Evolutionary conservation across 2,329 filamentous ascomycete species (phyloP), one percentile per base, ranked within the genome.

Genomic region (Xylariomycetidae sp.): DNA sequence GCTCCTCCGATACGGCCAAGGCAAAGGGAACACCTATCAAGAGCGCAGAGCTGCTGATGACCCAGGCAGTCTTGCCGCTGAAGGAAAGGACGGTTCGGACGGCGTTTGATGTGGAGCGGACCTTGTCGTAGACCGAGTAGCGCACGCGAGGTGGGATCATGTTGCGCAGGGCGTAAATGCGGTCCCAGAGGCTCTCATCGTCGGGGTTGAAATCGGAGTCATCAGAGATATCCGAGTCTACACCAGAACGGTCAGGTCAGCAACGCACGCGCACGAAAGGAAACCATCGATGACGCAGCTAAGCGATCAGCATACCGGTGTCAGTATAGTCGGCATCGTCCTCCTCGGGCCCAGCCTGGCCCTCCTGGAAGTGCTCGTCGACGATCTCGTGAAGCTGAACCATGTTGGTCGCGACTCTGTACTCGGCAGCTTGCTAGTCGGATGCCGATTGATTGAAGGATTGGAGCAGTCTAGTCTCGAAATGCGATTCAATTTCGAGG

Each of bases 371-470:
- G 66, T 93, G 85, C 74, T 95, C 89, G 61, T 96, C 90, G 60
- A 93, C 82, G 57, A 96, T 90, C 72, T 96, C 90, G 59, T 87
- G 85, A 59, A 96, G 85, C 67, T 90, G 87, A 64, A 96, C 90
- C 90, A 96, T 95, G 53, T 7, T 52, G 29, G 29, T 20, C 19
- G 10, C 12, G 19, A 37, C 15, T 27, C 12, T 35, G 20, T 22
- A 29, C 5, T 19, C 10, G 9, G 6, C 23, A 12, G 6, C 15
- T 13, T 10, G n/a, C n/a, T n/a, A n/a, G n/a, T n/a, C n/a, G n/a
- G n/a, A n/a, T n/a, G n/a, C n/a, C n/a, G n/a, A n/a, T n/a, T n/a
- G n/a, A n/a, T n/a, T n/a, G n/a, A n/a, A n/a, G n/a, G n/a, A n/a
- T n/a, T n/a, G n/a, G n/a, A n/a, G n/a, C n/a, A n/a, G n/a, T n/a